phyloP scores from a whole-genome alignment of 2,329 filamentous ascomycete genomes.

The Claviceps citrina region DNA sequence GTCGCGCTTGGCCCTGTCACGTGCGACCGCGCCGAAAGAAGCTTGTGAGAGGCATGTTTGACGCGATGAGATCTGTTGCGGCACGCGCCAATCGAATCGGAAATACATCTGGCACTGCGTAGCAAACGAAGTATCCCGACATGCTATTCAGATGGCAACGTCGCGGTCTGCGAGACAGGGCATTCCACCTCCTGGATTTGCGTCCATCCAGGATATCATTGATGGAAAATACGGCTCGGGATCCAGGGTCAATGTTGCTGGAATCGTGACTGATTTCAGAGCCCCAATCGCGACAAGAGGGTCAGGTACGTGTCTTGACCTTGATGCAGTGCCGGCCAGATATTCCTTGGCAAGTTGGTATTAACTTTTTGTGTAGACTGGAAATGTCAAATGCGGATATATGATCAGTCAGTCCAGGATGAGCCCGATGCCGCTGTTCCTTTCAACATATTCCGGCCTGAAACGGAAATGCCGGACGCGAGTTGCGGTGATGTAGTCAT shows the following conservation, averaged over 20 bases:
- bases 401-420: slow-evolving; percentile 39
- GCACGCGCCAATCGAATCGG: neutral
- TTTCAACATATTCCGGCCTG: slow-evolving; percentile 46
- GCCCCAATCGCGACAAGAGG: slow-evolving; percentile 34
- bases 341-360: neutral
- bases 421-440: slow-evolving; percentile 20
- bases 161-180: slow-evolving; percentile 1
- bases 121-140: neutral
- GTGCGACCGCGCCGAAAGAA: slow-evolving; percentile 1
- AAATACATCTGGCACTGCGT: too few relatives aligned
- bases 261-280: slow-evolving; percentile 52
- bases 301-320: slow-evolving; percentile 26
- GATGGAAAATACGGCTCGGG: slow-evolving; percentile 18
- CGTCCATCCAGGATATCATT: slow-evolving; percentile 27
- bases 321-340: neutral
- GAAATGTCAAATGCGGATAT: slow-evolving; percentile 45
- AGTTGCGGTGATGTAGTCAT: slow-evolving; percentile 24
- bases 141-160: slow-evolving; percentile 6
- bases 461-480: slow-evolving; percentile 32
- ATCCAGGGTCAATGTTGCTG: slow-evolving; percentile 43
- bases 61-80: neutral
- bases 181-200: slow-evolving; percentile 12
- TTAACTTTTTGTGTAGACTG: slow-evolving; percentile 28
- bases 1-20: neutral
- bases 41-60: neutral